Base-by-base conservation (phyloP, 2,329 filamentous ascomycete species). In the Decorospora gaudefroyi region DNA sequence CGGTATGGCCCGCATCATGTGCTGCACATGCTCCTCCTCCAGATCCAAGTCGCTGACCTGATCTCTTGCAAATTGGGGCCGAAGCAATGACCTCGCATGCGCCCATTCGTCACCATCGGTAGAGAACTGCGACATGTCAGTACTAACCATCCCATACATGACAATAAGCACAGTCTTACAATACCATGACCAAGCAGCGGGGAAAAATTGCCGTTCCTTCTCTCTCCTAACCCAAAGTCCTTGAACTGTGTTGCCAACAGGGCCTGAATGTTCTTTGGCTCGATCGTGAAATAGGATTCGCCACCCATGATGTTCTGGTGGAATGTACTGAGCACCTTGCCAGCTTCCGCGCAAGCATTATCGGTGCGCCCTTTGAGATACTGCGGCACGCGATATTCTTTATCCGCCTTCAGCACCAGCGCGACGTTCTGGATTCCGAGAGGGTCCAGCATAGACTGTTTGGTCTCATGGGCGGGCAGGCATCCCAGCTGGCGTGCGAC, bases 371-470 rank as follows among this genome's bases (percentile, higher is more conserved):
- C 41, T 6, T 56, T 44, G 3, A 63, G 27, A 30, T 55, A 68
- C 4, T 59, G 76, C 4, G 73, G 61, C 0, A 62, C 19, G 9
- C 61, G 39, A 28, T 62, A 62, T 15, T 57, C 45, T 11, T 68
- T 73, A 25, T 74, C 46, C 1, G 74, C 69, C 7, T 64, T 64
- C 5, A 75, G 30, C 19, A 74, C 70, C 13, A 62, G 49, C 21
- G 59, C 37, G 45, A 80, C 69, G 34, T 74, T 61, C 51, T 78
- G 74, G n/a, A 77, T 54, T 4, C 81, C 81, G 1, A 82, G 62
- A 32, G 82, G 55, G 2, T 72, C 71, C 53, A 78, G 72, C 0
- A 13, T 6, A 13, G 18, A 28, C n/a, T 74, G 72, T 48, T 72
- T 76, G 15, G 49, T 39, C 6, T 59, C 49, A 11, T 68, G 54